Evolutionary conservation across 2,329 filamentous ascomycete genomes (phyloP).

Genomic region (Hymenoscyphus fructigenus): DNA sequence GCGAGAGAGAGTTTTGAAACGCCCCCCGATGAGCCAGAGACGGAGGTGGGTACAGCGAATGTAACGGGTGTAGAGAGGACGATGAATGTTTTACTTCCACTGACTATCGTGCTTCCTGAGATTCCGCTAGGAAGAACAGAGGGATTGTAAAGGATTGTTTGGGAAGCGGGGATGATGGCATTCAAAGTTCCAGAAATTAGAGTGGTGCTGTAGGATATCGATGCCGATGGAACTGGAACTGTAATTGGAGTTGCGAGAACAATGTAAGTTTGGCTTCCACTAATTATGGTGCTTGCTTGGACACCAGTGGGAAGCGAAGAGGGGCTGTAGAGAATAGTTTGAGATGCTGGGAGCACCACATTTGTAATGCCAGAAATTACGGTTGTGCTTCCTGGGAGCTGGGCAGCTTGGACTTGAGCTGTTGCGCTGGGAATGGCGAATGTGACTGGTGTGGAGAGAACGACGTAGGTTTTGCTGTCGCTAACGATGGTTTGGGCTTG

Average conservation of each 20-base stretch:
- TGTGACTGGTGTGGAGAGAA: neutral
- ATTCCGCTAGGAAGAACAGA: neutral
- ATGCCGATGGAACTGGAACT: neutral
- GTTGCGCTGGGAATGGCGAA: neutral
- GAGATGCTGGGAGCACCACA: neutral
- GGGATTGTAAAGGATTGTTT: neutral
- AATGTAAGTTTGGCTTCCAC: neutral
- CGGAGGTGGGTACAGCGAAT: neutral
- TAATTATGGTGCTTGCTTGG: neutral
- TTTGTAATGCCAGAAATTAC: neutral
- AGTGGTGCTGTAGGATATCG: neutral
- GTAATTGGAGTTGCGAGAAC: neutral
- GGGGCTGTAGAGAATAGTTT: neutral
- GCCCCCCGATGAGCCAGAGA: neutral
- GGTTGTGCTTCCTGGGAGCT: neutral
- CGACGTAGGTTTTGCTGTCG: neutral
- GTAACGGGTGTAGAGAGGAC: neutral
- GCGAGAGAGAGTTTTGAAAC: neutral
- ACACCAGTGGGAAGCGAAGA: neutral
- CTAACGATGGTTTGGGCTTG: neutral
- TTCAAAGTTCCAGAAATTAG: conserved; percentile 1
- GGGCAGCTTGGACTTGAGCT: neutral
- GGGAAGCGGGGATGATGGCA: neutral
- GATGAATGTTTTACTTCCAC: neutral
- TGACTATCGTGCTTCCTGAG: conserved; percentile 2